Evolutionary conservation across 345 rosid species (phyloP).

Genomic region (Clarkia xantiana): DNA sequence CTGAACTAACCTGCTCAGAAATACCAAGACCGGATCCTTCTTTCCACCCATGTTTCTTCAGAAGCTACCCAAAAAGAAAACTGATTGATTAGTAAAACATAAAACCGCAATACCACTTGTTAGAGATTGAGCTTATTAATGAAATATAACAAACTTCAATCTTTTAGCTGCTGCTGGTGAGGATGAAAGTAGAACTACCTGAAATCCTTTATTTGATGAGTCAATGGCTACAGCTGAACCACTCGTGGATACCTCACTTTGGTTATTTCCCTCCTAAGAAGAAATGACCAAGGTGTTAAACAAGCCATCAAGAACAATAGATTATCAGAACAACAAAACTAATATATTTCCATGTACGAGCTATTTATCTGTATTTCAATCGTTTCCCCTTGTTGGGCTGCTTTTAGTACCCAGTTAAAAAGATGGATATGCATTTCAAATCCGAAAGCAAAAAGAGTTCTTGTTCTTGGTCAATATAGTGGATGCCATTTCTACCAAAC

Average conservation of each 20-base stretch:
- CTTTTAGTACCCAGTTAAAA: too few species aligned
- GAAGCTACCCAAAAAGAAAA: slow-evolving; percentile 30
- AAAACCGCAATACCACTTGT: not conserved
- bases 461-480: too few species aligned
- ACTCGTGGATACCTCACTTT: slow-evolving; percentile 22
- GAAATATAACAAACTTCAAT: not conserved
- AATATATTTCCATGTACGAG: too few species aligned
- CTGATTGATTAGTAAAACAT: not conserved
- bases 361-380: too few species aligned
- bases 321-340: too few species aligned
- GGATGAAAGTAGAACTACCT: slow-evolving; percentile 21
- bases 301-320: too few species aligned
- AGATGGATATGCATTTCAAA: too few species aligned
- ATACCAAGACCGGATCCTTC: slow-evolving; percentile 86
- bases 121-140: not conserved
- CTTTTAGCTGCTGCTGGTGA: not conserved
- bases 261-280: slow-evolving; percentile 9
- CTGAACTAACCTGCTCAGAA: slow-evolving; percentile 45
- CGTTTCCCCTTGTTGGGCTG: too few species aligned
- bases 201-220: slow-evolving; percentile 63
- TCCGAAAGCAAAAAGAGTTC: too few species aligned
- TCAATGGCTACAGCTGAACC: slow-evolving; percentile 31
- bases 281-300: too few species aligned
- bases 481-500: too few species aligned
- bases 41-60: slow-evolving; percentile 95